Conservation (phyloP, 768 basidiomycete genomes). For the Suillus subalutaceus region DNA sequence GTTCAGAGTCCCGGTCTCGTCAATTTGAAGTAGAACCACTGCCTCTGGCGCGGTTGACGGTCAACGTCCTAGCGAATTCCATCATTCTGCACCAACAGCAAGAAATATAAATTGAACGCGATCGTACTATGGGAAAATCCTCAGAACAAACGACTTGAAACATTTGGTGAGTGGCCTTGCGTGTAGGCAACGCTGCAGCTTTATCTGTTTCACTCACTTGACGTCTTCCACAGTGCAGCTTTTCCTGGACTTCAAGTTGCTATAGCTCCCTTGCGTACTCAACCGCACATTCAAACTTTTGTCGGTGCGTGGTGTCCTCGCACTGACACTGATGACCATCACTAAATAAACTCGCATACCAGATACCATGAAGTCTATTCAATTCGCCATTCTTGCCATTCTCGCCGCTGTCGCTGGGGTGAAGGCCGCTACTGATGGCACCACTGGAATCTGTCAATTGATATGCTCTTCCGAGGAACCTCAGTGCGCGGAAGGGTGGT, state of each 20-base stretch:
- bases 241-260: background rate
- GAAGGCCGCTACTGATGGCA: background rate
- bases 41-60: too few species aligned
- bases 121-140: background rate
- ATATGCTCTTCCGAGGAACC: too few species aligned
- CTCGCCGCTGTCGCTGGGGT: background rate
- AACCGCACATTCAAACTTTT: background rate
- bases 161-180: background rate
- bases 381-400: background rate
- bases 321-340: background rate
- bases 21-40: too few species aligned
- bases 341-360: background rate
- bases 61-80: background rate
- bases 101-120: background rate
- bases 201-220: background rate
- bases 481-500: too few species aligned
- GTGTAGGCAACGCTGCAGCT: background rate
- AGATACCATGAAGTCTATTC: background rate
- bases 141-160: background rate
- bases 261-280: background rate
- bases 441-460: too few species aligned
- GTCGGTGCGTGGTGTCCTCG: background rate
- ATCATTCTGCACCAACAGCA: background rate
- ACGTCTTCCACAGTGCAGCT: background rate
- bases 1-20: too few species aligned